Percentiles rank a stretch among this genome's conserved stretches.
These are phyloP conservation scores for Rhododendron henanense DNA, from an alignment of 148 eudicot species.

Conservation along the genomic window DNA sequence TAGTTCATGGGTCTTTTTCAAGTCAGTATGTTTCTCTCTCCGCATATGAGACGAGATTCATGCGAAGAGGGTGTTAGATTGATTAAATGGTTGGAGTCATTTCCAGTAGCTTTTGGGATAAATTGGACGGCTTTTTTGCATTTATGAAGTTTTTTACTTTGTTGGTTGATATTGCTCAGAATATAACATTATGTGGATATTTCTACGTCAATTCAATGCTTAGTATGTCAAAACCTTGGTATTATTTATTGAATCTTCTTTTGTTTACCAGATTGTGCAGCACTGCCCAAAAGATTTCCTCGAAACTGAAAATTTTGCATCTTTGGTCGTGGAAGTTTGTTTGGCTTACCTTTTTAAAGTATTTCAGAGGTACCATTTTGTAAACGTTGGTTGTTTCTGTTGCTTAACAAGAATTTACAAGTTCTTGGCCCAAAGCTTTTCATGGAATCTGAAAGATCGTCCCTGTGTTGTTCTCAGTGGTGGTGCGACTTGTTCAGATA, in stretches of 20 bases:
- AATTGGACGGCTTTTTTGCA: neutral
- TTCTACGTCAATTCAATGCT: neutral
- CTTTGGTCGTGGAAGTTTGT: constrained; percentile 63
- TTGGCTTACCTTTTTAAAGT: constrained; percentile 55
- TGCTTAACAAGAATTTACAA: neutral
- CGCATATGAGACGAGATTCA: neutral
- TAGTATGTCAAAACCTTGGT: neutral
- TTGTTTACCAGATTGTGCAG: constrained; percentile 63
- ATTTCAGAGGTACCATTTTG: constrained; percentile 43
- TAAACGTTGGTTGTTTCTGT: neutral
- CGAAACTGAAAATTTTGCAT: constrained; percentile 45
- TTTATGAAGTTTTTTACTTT: neutral
- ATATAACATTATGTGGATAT: neutral
- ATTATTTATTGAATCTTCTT: constrained; percentile 8
- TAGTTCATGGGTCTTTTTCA: neutral
- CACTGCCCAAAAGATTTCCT: constrained; percentile 76
- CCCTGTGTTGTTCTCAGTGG: constrained; percentile 31
- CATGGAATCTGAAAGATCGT: constrained; percentile 5
- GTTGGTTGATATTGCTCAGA: neutral
- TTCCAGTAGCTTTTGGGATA: neutral
- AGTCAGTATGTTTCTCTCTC: neutral
- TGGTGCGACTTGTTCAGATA: constrained; percentile 29
- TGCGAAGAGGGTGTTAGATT: neutral
- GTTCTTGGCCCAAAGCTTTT: neutral
- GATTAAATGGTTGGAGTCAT: neutral